Conservation (phyloP, 2,329 filamentous ascomycete species). For the Bretziella fagacearum region DNA sequence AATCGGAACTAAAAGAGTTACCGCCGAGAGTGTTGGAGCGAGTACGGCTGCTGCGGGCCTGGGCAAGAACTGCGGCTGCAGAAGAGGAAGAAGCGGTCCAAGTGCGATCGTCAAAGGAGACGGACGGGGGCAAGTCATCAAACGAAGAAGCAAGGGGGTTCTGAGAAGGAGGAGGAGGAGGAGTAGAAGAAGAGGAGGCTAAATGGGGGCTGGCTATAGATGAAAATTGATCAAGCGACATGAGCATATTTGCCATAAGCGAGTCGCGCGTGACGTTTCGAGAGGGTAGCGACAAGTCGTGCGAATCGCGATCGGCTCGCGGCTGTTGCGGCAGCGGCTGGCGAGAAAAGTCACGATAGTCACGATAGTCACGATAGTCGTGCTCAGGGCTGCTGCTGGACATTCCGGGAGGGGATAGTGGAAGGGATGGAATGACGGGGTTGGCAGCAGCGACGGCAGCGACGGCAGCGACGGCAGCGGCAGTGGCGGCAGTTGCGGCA, state of each 20-base stretch:
- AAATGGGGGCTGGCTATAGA: slow-evolving; percentile 29
- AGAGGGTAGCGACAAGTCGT: slow-evolving; percentile 69
- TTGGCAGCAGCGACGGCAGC: slow-evolving; percentile 20
- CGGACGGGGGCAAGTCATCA: slow-evolving; percentile 3
- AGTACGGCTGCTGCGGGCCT: slow-evolving; percentile 15
- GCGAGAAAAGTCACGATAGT: slow-evolving; percentile 13
- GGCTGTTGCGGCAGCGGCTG: slow-evolving; percentile 5
- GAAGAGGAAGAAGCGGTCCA: slow-evolving; percentile 14
- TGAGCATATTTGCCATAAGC: slow-evolving; percentile 86
- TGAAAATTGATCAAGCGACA: slow-evolving; percentile 69
- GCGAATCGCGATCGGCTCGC: slow-evolving; percentile 45
- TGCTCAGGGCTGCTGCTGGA: slow-evolving; percentile 20
- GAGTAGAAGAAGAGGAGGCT: slow-evolving; percentile 20
- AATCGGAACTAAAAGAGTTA: slow-evolving; percentile 46
- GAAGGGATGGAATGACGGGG: slow-evolving; percentile 6
- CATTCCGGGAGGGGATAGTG: slow-evolving; percentile 19
- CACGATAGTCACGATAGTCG: slow-evolving; percentile 15
- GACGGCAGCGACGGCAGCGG: background rate
- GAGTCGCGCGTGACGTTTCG: slow-evolving; percentile 70
- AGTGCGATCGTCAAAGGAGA: slow-evolving; percentile 14
- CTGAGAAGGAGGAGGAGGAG: slow-evolving; percentile 11
- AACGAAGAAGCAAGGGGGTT: slow-evolving; percentile 8
- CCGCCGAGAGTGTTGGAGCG: slow-evolving; percentile 24
- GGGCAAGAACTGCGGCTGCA: slow-evolving; percentile 8
- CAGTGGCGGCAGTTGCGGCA: background rate